phyloP scores from a whole-genome alignment of 768 basidiomycete genomes.

The Hericium coralloides region DNA sequence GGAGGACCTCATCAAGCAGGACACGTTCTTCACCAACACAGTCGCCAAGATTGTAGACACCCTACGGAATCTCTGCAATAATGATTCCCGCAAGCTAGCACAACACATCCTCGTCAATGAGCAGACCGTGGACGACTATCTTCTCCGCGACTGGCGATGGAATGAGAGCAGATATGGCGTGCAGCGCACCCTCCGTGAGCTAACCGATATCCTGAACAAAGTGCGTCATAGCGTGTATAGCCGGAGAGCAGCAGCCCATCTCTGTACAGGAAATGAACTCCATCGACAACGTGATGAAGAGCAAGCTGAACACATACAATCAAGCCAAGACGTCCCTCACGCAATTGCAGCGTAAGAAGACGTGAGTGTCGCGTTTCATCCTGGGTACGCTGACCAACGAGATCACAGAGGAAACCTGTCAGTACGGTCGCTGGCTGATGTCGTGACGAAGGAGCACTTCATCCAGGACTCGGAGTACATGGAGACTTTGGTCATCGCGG shows the following conservation, averaged over 20 bases:
- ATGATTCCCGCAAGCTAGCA: slow-evolving; percentile 66
- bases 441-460: slow-evolving; percentile 76
- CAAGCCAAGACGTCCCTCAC: slow-evolving; percentile 86
- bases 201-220: slow-evolving; percentile 80
- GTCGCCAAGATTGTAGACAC: slow-evolving; percentile 94
- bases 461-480: slow-evolving; percentile 88
- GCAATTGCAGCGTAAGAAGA: slow-evolving; percentile 91
- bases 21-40: slow-evolving; percentile 74
- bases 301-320: slow-evolving; percentile 87
- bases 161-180: slow-evolving; percentile 86
- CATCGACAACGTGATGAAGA: slow-evolving; percentile 91
- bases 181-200: slow-evolving; percentile 73
- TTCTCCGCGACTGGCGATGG: slow-evolving; percentile 85
- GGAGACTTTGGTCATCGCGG: slow-evolving; percentile 86
- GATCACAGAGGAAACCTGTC: slow-evolving; percentile 83
- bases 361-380: slow-evolving; percentile 38
- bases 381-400: slow-evolving; percentile 2
- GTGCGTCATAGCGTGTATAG: slow-evolving; percentile 28
- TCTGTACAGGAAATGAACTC: slow-evolving; percentile 77
- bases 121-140: slow-evolving; percentile 65
- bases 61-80: slow-evolving; percentile 81
- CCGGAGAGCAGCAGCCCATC: slow-evolving; percentile 3
- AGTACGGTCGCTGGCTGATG: slow-evolving; percentile 74
- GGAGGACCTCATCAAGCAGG: slow-evolving; percentile 89
- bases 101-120: slow-evolving; percentile 81